Conservation (phyloP, 2,329 filamentous ascomycete genomes). For the Cryphonectria radicalis region DNA sequence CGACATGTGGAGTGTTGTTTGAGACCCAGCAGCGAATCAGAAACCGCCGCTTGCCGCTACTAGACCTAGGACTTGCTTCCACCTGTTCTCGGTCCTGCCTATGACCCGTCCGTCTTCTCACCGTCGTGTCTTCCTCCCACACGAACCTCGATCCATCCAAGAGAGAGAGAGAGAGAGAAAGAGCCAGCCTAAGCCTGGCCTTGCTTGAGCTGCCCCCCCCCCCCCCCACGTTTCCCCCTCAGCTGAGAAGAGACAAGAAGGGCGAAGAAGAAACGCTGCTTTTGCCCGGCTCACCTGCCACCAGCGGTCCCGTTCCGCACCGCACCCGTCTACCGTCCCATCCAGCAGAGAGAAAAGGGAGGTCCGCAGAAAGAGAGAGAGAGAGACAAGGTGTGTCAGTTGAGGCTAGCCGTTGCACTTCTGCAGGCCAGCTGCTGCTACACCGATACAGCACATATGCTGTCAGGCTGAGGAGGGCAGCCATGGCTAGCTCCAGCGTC, state of each 20-base stretch:
- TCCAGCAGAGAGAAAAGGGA: not conserved
- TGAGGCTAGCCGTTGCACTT: not conserved
- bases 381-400: not conserved
- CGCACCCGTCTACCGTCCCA: not conserved
- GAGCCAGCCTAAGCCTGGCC: not conserved
- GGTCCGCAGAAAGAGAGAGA: not conserved
- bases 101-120: not conserved
- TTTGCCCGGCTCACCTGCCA: not conserved
- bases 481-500: constrained; percentile 48
- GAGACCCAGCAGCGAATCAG: not conserved
- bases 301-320: not conserved
- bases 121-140: not conserved
- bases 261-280: not conserved
- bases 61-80: not conserved
- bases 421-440: not conserved
- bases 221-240: too few species aligned
- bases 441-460: not conserved
- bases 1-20: too few species aligned
- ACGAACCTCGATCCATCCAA: not conserved
- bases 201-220: not conserved
- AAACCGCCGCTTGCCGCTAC: not conserved
- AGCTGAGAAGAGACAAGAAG: not conserved
- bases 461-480: constrained; percentile 29
- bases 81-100: not conserved
- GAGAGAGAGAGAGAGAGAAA: not conserved